Conservation (phyloP, 306 rosid species). For the Luffa aegyptiaca region DNA sequence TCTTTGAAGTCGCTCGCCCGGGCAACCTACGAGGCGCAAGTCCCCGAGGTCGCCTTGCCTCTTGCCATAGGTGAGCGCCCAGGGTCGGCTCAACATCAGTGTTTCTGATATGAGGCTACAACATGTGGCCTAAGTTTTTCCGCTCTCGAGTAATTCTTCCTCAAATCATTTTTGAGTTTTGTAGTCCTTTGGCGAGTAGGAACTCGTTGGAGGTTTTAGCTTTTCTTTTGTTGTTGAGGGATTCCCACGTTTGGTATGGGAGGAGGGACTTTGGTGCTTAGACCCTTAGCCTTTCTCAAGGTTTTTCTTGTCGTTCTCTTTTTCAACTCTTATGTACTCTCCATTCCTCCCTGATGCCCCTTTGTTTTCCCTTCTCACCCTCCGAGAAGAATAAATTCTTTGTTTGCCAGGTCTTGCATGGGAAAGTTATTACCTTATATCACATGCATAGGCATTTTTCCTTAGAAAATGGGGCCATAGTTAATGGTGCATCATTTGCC, state of each 20-base stretch:
- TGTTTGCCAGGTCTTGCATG: not conserved
- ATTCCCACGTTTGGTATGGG: not conserved
- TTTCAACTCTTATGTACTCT: not conserved
- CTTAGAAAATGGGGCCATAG: too few species aligned
- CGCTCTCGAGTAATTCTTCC: not conserved
- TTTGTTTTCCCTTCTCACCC: not conserved
- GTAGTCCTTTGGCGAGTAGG: not conserved
- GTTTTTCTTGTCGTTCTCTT: not conserved
- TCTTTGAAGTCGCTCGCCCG: too few species aligned
- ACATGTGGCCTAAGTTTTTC: not conserved
- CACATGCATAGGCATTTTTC: not conserved
- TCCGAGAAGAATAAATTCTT: not conserved
- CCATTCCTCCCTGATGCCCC: not conserved
- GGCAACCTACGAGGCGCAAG: too few species aligned
- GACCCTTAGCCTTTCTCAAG: not conserved
- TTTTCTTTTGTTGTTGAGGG: not conserved
- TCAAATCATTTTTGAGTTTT: not conserved
- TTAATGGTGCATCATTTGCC: not conserved
- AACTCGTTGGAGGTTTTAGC: not conserved
- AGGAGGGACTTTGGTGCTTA: not conserved
- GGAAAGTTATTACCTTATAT: not conserved
- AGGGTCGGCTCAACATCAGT: too few species aligned
- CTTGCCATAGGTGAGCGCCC: too few species aligned
- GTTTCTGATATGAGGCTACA: not conserved
- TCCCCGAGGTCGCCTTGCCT: too few species aligned